These are phyloP conservation scores for Cladorrhinum sp. DNA, from an alignment of 2,329 filamentous ascomycete genomes.

Conservation along the genomic window DNA sequence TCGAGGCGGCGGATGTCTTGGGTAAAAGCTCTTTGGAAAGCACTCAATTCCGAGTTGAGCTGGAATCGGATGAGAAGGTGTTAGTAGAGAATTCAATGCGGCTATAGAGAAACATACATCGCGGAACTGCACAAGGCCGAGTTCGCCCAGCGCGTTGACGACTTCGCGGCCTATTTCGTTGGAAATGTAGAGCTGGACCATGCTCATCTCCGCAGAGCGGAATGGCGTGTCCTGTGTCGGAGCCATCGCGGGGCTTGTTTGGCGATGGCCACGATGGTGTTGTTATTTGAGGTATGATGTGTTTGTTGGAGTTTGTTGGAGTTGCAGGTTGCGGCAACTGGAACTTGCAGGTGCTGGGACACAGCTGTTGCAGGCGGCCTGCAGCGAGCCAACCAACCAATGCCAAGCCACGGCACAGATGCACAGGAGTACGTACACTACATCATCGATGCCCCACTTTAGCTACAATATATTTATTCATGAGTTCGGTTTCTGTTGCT, in stretches of 20 bases:
- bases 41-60: slow-evolving; percentile 89
- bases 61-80: slow-evolving; percentile 38
- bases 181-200: slow-evolving; percentile 99
- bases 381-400: background rate
- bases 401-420: background rate
- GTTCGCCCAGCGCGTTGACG: slow-evolving; percentile 91
- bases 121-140: slow-evolving; percentile 94
- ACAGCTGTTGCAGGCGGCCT: background rate
- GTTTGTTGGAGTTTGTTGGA: slow-evolving; percentile 2
- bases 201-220: slow-evolving; percentile 99
- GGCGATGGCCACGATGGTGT: slow-evolving; percentile 16
- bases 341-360: background rate
- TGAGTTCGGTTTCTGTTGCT: too few relatives aligned
- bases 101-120: slow-evolving; percentile 70
- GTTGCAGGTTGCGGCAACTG: slow-evolving; percentile 5
- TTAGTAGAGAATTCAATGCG: slow-evolving; percentile 25
- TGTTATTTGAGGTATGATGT: slow-evolving; percentile 7
- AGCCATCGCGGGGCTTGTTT: slow-evolving; percentile 48
- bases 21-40: slow-evolving; percentile 96
- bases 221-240: slow-evolving; percentile 86
- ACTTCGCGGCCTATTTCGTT: slow-evolving; percentile 99
- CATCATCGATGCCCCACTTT: too few relatives aligned
- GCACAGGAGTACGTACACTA: too few relatives aligned
- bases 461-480: too few relatives aligned
- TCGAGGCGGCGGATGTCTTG: slow-evolving; percentile 96